Conservation (phyloP, 768 basidiomycete genomes). For the Russula sp. region DNA sequence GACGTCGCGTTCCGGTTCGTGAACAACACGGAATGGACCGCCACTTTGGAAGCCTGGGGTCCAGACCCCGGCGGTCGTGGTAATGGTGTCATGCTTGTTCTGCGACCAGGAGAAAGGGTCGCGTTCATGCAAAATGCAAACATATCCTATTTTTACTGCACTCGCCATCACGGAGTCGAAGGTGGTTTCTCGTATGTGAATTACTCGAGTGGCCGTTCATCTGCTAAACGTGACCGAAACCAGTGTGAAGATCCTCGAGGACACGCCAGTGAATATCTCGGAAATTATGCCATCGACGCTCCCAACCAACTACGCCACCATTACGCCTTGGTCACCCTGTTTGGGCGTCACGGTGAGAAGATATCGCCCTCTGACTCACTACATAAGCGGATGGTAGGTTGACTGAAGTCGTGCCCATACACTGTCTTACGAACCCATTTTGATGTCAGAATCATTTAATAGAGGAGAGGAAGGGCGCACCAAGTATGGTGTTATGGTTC, state of each 20-base stretch:
- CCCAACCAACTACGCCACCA: slow-evolving; percentile 19
- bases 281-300: slow-evolving; percentile 21
- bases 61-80: slow-evolving; percentile 35
- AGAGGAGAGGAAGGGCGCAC: neutral
- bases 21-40: slow-evolving; percentile 46
- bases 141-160: slow-evolving; percentile 46
- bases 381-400: slow-evolving; percentile 22
- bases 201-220: neutral
- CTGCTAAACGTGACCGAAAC: slow-evolving; percentile 1
- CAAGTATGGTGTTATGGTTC: neutral
- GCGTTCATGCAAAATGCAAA: slow-evolving; percentile 52
- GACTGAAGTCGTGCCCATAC: neutral
- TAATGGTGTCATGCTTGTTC: slow-evolving; percentile 33
- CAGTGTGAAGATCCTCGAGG: slow-evolving; percentile 22
- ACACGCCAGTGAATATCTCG: slow-evolving; percentile 21
- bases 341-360: slow-evolving; percentile 22
- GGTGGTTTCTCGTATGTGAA: slow-evolving; percentile 47
- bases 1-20: slow-evolving; percentile 52
- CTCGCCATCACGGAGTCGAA: slow-evolving; percentile 42
- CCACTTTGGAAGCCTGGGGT: slow-evolving; percentile 40
- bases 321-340: slow-evolving; percentile 18
- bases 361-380: slow-evolving; percentile 24
- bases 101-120: slow-evolving; percentile 44
- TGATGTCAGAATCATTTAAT: slow-evolving; percentile 1
- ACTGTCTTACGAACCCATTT: slow-evolving; percentile 4